Conservation (phyloP, 495 filamentous ascomycete species). For the Lindgomyces ingoldianus region DNA sequence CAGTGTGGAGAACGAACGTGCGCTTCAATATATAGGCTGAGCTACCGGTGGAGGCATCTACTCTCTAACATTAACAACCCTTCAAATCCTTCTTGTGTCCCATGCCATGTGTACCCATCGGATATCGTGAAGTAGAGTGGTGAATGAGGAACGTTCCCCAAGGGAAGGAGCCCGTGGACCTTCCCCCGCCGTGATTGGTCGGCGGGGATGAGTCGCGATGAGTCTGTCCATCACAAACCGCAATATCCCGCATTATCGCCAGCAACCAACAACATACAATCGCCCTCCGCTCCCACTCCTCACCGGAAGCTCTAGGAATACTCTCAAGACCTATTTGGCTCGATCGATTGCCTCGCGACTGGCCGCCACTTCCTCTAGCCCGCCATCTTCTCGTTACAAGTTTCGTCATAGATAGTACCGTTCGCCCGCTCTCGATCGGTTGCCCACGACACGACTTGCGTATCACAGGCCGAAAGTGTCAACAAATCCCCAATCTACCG, state of each 20-base stretch:
- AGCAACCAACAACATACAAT: not conserved
- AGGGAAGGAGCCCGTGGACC: slow-evolving; percentile 20
- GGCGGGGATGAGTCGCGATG: slow-evolving; percentile 16
- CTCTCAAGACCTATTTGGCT: not conserved
- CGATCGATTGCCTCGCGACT: not conserved
- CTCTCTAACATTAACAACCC: not conserved
- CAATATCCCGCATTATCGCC: slow-evolving; percentile 1
- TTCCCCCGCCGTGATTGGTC: slow-evolving; percentile 18
- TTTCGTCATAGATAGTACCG: slow-evolving; percentile 15
- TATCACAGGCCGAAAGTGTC: too few relatives aligned
- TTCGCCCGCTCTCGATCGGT: slow-evolving; percentile 1
- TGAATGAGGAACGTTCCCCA: slow-evolving; percentile 19
- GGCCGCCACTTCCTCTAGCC: not conserved
- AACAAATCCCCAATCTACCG: not conserved
- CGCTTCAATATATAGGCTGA: slow-evolving; percentile 1
- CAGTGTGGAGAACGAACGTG: slow-evolving; percentile 7
- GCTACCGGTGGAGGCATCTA: not conserved
- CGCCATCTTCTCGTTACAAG: slow-evolving; percentile 14
- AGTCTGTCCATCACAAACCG: not conserved
- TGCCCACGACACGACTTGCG: not conserved
- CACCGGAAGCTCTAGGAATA: slow-evolving; percentile 5
- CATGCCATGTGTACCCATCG: not conserved
- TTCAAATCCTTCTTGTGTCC: not conserved
- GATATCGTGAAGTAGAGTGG: slow-evolving; percentile 7
- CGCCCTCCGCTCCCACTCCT: not conserved